Evolutionary conservation across 768 basidiomycete species (phyloP), one percentile per base, ranked within the genome.

Genomic region (Amanita rubescens): DNA sequence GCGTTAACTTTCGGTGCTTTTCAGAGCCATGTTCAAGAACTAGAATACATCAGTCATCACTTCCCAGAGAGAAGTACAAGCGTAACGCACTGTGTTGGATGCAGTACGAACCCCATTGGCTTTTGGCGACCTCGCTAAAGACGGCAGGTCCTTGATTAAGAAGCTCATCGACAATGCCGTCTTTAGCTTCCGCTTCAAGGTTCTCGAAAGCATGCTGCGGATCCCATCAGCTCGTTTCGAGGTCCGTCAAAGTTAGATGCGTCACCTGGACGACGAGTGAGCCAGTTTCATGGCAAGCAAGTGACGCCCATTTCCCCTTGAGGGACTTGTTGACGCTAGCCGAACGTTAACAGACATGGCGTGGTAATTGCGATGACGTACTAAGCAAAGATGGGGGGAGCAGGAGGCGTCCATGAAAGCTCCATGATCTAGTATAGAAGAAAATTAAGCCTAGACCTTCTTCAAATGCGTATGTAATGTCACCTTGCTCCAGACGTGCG

Each of bases 401-500:
- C 88, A 35, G 89, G 90, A 19, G 86, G 76, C 1, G 87, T 87
- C 90, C 90, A 93, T 4, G 83, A 85, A 32, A 93, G 69, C 65
- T 93, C 90, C 90, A 93, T 93, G 60, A 93, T 90, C 85, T 90
- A 50, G 6, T 14, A 12, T 49, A 25, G 5, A 2, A 35, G 39
- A 10, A 19, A 47, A 56, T 60, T 56, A 61, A 44, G 48, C 34
- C 43, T 17, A 34, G 34, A 38, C 32, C 17, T 22, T 59, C 19
- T 22, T 54, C 49, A 11, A 12, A 5, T 6, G 53, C 14, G 27
- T 19, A 44, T 20, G 27, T 17, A 19, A 30, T 19, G 65, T 19
- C 57, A 87, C 87, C 77, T 92, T 92, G 70, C 88, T 90, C 90
- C 90, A 93, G 30, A 93, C 90, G 64, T 93, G 90, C 45, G 88